Conservation (phyloP, 805 yeast genomes). For the Schwanniomyces occidentalis region DNA sequence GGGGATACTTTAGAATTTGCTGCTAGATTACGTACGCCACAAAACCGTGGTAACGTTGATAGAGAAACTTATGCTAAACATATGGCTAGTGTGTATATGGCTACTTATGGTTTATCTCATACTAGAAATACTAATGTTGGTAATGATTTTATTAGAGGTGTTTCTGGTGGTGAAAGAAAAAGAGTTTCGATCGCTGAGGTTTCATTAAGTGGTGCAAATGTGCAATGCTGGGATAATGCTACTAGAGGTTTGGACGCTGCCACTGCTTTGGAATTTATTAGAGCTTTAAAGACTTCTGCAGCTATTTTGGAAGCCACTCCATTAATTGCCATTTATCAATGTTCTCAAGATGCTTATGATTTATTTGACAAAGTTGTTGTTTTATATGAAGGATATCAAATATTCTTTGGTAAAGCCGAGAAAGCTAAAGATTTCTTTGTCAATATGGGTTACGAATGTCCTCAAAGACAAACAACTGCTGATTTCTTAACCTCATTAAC, state of each 20-base stretch:
- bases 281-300: constrained; percentile 66
- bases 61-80: constrained; percentile 39
- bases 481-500: constrained; percentile 69
- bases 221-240: constrained; percentile 68
- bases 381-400: constrained; percentile 49
- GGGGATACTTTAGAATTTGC: constrained; percentile 59
- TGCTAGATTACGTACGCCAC: constrained; percentile 48
- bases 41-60: constrained; percentile 35
- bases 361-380: constrained; percentile 49
- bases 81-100: constrained; percentile 45
- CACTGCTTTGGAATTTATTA: constrained; percentile 74
- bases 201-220: constrained; percentile 57
- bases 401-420: constrained; percentile 45
- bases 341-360: constrained; percentile 50
- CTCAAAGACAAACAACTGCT: constrained; percentile 65
- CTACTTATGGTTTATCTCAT: constrained; percentile 50
- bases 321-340: constrained; percentile 58
- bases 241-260: constrained; percentile 86
- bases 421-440: constrained; percentile 51
- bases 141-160: constrained; percentile 67
- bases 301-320: constrained; percentile 51
- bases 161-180: constrained; percentile 85
- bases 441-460: constrained; percentile 63
- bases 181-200: constrained; percentile 85
- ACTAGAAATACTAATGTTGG: constrained; percentile 62